phyloP scores from a whole-genome alignment of 306 rosid genomes.

The Fragaria vesca region DNA sequence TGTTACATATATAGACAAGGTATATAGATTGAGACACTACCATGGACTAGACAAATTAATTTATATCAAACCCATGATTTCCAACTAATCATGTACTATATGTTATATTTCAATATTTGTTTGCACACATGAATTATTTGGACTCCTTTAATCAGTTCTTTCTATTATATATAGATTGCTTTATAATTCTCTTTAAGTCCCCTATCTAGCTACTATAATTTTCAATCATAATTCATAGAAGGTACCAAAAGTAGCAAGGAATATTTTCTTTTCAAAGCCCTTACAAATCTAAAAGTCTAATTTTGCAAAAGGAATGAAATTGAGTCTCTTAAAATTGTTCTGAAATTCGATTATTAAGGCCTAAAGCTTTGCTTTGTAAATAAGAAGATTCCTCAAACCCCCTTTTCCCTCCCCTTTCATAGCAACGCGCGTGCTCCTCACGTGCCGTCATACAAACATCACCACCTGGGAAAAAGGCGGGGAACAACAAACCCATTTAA shows the following conservation, averaged over 20 bases:
- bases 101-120: not conserved
- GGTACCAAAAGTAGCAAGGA: not conserved
- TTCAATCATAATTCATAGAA: too few relatives aligned
- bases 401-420: not conserved
- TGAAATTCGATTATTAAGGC: not conserved
- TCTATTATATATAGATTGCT: too few relatives aligned
- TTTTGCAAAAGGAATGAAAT: not conserved
- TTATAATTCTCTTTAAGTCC: too few relatives aligned
- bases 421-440: conserved; percentile 23
- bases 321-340: not conserved
- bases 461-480: conserved; percentile 48
- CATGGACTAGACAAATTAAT: not conserved
- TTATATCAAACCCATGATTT: not conserved
- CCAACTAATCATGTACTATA: not conserved
- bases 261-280: not conserved
- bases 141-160: not conserved
- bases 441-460: conserved; percentile 36
- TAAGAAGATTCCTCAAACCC: not conserved
- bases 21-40: not conserved
- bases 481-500: conserved; percentile 47
- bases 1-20: not conserved
- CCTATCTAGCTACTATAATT: too few relatives aligned
- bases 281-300: not conserved
- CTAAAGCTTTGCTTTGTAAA: not conserved
- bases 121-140: not conserved